Evolutionary conservation across 2,329 filamentous ascomycete genomes (phyloP).

Genomic region (Gaeumannomyces sp.): DNA sequence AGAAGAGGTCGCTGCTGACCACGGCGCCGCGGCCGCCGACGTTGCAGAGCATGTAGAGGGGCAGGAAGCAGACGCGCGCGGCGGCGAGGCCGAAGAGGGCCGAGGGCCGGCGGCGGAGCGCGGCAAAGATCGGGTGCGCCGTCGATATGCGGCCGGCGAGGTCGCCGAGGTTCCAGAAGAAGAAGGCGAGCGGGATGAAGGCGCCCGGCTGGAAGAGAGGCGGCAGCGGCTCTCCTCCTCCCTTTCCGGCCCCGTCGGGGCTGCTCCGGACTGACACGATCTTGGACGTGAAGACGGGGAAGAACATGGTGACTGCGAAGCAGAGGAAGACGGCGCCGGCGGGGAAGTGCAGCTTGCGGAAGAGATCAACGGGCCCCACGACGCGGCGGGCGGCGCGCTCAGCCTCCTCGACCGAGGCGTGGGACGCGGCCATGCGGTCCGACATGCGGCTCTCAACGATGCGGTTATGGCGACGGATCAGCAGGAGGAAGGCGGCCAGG

Average conservation of each 20-base stretch:
- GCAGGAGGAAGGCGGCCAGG: conserved; percentile 66
- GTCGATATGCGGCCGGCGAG: conserved; percentile 68
- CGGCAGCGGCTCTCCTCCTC: conserved; percentile 26
- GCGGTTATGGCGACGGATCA: conserved; percentile 55
- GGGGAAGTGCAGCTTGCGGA: conserved; percentile 73
- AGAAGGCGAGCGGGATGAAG: conserved; percentile 85
- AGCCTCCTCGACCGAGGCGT: conserved; percentile 45
- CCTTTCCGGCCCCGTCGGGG: neutral
- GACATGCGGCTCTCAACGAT: conserved; percentile 44
- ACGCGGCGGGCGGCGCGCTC: conserved; percentile 44
- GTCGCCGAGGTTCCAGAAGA: conserved; percentile 92
- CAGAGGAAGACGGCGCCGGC: conserved; percentile 71
- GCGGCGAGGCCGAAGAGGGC: conserved; percentile 63
- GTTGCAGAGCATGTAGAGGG: conserved; percentile 87
- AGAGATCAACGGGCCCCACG: conserved; percentile 55
- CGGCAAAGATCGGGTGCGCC: conserved; percentile 44
- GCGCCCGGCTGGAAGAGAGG: conserved; percentile 62
- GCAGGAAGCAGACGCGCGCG: conserved; percentile 64
- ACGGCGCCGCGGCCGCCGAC: conserved; percentile 68
- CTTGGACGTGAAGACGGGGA: conserved; percentile 81
- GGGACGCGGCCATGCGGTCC: conserved; percentile 42
- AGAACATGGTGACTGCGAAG: conserved; percentile 86
- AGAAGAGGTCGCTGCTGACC: conserved; percentile 79
- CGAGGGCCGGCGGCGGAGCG: conserved; percentile 55
- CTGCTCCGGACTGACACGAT: conserved; percentile 40